Conservation (phyloP, 73 alveolate genomes). For the Paramecium pentaurelia region DNA sequence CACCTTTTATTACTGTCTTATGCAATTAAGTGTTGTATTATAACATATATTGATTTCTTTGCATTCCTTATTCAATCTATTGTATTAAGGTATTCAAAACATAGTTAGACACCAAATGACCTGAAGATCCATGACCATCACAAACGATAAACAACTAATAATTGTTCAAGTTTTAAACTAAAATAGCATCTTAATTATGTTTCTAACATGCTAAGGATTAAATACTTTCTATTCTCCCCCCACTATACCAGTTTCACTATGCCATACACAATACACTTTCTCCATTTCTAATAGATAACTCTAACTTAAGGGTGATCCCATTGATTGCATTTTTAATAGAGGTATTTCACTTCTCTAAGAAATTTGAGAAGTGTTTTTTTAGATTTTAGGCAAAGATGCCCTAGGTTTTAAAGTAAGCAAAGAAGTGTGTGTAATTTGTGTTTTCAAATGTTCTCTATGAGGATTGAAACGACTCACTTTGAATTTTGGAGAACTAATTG, state of each 20-base stretch:
- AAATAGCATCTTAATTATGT: background rate
- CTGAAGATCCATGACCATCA: slow-evolving; percentile 82
- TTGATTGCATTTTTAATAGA: background rate
- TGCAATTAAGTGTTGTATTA: slow-evolving; percentile 12
- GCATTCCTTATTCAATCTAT: background rate
- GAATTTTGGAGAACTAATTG: slow-evolving; percentile 1
- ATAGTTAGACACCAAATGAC: slow-evolving; percentile 74
- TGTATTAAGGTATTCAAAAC: slow-evolving; percentile 64
- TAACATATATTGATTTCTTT: background rate
- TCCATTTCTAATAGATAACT: background rate
- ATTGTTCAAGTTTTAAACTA: background rate
- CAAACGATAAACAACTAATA: slow-evolving; percentile 42
- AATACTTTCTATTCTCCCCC: background rate
- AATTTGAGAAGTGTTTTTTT: background rate
- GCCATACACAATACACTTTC: slow-evolving; percentile 5
- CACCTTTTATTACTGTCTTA: background rate
- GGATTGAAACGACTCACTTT: slow-evolving; percentile 7
- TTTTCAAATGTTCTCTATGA: slow-evolving; percentile 1
- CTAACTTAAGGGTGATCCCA: background rate
- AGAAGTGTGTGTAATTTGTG: background rate
- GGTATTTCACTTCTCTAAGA: background rate
- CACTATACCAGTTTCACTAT: slow-evolving; percentile 12
- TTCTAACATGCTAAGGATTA: background rate
- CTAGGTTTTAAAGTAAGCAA: background rate
- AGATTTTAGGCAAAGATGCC: background rate